A percentile compares a stretch with the other conserved stretches of the same genome.
Evolutionary conservation across 2,329 filamentous ascomycete genomes (phyloP).

Genomic region (Periconia macrospinosa): DNA sequence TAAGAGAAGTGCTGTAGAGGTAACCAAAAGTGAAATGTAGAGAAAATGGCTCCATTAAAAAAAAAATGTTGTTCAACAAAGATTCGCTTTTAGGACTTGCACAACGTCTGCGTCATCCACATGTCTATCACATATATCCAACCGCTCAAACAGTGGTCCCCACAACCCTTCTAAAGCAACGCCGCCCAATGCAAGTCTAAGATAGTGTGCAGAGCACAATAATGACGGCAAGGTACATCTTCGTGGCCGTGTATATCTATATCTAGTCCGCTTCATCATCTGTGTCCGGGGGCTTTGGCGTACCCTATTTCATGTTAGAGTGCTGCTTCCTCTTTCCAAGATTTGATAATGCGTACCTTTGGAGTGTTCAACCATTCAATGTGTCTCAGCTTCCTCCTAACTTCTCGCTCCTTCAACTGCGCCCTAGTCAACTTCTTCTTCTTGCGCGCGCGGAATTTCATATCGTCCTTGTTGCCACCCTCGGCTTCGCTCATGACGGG

Average conservation of each 20-base stretch:
- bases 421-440: slow-evolving; percentile 99
- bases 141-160: background rate
- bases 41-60: background rate
- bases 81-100: background rate
- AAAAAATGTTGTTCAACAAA: background rate
- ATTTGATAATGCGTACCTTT: slow-evolving; percentile 35
- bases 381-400: slow-evolving; percentile 82
- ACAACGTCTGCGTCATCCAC: background rate
- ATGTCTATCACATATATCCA: background rate
- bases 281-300: slow-evolving; percentile 43
- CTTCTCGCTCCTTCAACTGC: slow-evolving; percentile 91
- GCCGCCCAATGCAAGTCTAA: slow-evolving; percentile 23
- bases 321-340: background rate
- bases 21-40: background rate
- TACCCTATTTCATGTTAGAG: slow-evolving; percentile 38
- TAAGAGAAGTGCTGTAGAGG: background rate
- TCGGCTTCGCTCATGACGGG: slow-evolving; percentile 82
- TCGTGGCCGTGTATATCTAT: slow-evolving; percentile 1
- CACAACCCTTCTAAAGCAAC: slow-evolving; percentile 19
- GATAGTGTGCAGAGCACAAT: background rate
- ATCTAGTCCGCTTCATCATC: slow-evolving; percentile 35
- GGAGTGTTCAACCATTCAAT: slow-evolving; percentile 77
- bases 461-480: slow-evolving; percentile 69
- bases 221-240: background rate
- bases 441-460: slow-evolving; percentile 90